phyloP scores from a whole-genome alignment of 1,139 yeast genomes.

The Hansenula sp. region DNA sequence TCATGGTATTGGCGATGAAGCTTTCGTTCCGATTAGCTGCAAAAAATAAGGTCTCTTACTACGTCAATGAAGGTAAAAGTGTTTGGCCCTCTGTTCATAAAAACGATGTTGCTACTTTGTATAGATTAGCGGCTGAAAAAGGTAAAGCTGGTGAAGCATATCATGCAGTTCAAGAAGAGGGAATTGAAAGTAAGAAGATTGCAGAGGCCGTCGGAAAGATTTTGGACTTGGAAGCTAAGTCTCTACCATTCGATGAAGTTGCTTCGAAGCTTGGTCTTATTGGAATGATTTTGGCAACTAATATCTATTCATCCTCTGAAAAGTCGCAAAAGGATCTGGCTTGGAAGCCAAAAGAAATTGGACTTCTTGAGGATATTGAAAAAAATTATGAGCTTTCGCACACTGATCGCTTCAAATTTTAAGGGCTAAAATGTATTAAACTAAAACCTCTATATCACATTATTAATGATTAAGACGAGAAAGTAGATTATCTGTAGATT shows the following conservation, averaged over 20 bases:
- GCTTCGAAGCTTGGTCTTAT: slow-evolving; percentile 12
- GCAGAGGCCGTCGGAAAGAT: slow-evolving; percentile 24
- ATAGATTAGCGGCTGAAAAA: slow-evolving; percentile 24
- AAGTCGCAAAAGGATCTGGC: slow-evolving; percentile 17
- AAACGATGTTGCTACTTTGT: slow-evolving; percentile 16
- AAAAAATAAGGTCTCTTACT: slow-evolving; percentile 17
- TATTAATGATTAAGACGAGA: too few species aligned
- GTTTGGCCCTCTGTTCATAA: slow-evolving; percentile 31
- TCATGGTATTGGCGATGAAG: slow-evolving; percentile 26
- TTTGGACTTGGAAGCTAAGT: slow-evolving; percentile 12
- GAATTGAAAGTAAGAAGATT: slow-evolving; percentile 22
- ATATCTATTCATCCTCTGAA: slow-evolving; percentile 13
- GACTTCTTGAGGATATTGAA: slow-evolving; percentile 24
- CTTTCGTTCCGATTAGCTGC: slow-evolving; percentile 19
- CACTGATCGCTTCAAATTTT: too few species aligned
- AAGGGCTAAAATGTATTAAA: too few species aligned
- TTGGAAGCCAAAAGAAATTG: slow-evolving; percentile 24
- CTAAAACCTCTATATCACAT: too few species aligned
- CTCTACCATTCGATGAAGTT: slow-evolving; percentile 12
- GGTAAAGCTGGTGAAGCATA: slow-evolving; percentile 25
- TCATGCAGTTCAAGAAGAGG: slow-evolving; percentile 26
- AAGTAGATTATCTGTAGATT: too few species aligned
- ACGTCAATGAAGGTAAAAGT: slow-evolving; percentile 26
- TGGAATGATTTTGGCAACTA: slow-evolving; percentile 4
- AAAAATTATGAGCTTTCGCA: not conserved